These are phyloP conservation scores for Discostella stelligeroides DNA, from an alignment of 108 stramenopile species.

Conservation along the genomic window DNA sequence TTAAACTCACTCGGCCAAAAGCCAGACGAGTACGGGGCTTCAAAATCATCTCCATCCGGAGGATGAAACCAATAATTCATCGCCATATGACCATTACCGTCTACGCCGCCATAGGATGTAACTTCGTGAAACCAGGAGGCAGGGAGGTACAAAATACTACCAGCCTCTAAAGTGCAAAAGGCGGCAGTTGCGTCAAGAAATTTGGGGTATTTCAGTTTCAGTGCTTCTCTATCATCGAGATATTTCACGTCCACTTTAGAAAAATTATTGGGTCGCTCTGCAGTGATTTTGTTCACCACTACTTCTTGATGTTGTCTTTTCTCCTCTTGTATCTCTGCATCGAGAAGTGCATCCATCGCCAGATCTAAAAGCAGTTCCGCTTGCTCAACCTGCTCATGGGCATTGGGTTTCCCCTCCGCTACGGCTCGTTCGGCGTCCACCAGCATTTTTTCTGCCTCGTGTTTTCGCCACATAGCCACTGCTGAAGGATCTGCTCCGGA, in stretches of 20 bases:
- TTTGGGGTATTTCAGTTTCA: constrained; percentile 27
- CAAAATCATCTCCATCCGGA: too few relatives aligned
- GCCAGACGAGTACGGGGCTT: constrained; percentile 60
- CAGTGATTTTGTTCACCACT: constrained; percentile 50
- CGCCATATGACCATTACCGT: too few relatives aligned
- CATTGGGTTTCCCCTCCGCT: constrained; percentile 51
- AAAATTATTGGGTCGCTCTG: constrained; percentile 50
- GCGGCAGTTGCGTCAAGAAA: constrained; percentile 39
- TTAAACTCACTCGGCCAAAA: constrained; percentile 63
- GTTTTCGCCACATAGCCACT: constrained; percentile 42
- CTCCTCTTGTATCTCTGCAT: constrained; percentile 63
- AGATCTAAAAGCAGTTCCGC: constrained; percentile 70
- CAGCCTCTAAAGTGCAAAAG: constrained; percentile 62
- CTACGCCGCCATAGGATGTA: constrained; percentile 60
- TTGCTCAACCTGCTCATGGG: constrained; percentile 48
- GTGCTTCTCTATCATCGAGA: constrained; percentile 37
- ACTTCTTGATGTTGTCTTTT: constrained; percentile 21
- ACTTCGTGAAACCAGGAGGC: constrained; percentile 98
- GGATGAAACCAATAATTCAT: too few relatives aligned
- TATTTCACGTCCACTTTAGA: constrained; percentile 23
- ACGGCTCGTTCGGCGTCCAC: constrained; percentile 39
- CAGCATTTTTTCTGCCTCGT: constrained; percentile 58
- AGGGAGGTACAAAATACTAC: constrained; percentile 93
- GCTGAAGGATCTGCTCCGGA: constrained; percentile 47
- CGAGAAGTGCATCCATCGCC: constrained; percentile 74